Evolutionary conservation across 2,329 filamentous ascomycete genomes (phyloP), one percentile per base, ranked within the genome.

Genomic region (Neopestalotiopsis rosae): DNA sequence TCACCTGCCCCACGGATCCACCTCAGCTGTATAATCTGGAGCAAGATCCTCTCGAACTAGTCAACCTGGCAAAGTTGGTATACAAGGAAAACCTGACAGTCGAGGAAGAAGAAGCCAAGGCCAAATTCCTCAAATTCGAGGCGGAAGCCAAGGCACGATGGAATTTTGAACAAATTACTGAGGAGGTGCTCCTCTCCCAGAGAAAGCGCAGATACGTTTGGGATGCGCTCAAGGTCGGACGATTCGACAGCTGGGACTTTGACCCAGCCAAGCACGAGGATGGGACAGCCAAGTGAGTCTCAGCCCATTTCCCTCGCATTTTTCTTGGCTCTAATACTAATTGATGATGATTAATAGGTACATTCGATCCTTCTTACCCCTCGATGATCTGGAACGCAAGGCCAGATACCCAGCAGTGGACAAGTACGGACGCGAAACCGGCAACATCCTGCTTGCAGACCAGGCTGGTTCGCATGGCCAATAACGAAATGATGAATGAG

Each of bases 231-330:
- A 92, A 90, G 78, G 82, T 91, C 79, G 95, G 94, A 67, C 85
- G 85, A 45, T 94, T 93, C 74, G 92, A 92, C 52, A 88, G 90
- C 77, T 98, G 95, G 95, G 95, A 98, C 80, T 92, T 92, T 81
- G 88, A 95, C 81, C 94, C 94, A 0, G 82, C 69, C 13, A 34
- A 49, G 13, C 69, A 86, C 3, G 90, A 93, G 72, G 89, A 93
- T 75, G 92, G 91, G 32, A 83, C 86, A 62, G 85, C 89, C 72
- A 92, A 91, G 85, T 90, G 82, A 81, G 86, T 81, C 17, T 10
- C 49, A 40, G 12, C 52, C 58, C 61, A 5, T 28, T 42, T 38
- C 17, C n/a, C 10, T 2, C 17, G 6, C 34, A 69, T 66, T 74
- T 83, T 63, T 77, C 24, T 28, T 28, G 24, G 81, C 71, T 78